Conservation (phyloP, 2,329 filamentous ascomycete species). For the Kalaharituber pfeilii region DNA sequence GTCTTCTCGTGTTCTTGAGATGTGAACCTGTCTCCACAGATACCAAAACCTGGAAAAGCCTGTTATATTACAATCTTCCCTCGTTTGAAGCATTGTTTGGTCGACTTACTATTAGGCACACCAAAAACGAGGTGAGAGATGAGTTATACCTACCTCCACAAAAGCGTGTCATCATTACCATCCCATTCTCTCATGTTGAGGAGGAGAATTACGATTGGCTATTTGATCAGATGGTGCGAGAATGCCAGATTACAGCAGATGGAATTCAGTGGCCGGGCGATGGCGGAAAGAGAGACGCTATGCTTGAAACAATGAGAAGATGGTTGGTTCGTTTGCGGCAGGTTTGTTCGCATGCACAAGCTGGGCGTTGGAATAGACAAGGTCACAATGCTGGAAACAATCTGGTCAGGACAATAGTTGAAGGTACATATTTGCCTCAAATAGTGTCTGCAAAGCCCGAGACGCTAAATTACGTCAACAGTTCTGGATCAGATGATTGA, state of each 20-base stretch:
- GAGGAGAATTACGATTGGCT: conserved; percentile 71
- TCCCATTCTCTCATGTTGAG: conserved; percentile 79
- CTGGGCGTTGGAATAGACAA: conserved; percentile 41
- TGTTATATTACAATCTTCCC: conserved; percentile 37
- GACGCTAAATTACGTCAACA: conserved; percentile 28
- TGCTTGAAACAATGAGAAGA: conserved; percentile 54
- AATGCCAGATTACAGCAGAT: conserved; percentile 45
- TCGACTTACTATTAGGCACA: conserved; percentile 62
- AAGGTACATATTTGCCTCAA: too few species aligned
- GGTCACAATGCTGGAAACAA: conserved; percentile 39
- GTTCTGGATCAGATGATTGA: conserved; percentile 87
- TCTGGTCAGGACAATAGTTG: conserved; percentile 65
- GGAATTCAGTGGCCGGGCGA: conserved; percentile 37
- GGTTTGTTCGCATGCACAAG: conserved; percentile 69
- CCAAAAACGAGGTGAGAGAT: conserved; percentile 59
- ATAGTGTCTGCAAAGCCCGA: neutral
- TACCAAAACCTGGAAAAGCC: neutral
- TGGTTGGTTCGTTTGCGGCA: conserved; percentile 67
- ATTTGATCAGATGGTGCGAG: conserved; percentile 56
- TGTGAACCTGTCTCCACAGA: conserved; percentile 60
- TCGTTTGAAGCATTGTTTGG: conserved; percentile 53
- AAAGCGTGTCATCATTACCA: conserved; percentile 68
- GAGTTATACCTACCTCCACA: conserved; percentile 69
- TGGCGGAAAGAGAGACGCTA: conserved; percentile 35
- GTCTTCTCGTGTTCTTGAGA: conserved; percentile 62